Evolutionary conservation across 306 rosid species (phyloP).

Genomic region (Canavalia gladiata): DNA sequence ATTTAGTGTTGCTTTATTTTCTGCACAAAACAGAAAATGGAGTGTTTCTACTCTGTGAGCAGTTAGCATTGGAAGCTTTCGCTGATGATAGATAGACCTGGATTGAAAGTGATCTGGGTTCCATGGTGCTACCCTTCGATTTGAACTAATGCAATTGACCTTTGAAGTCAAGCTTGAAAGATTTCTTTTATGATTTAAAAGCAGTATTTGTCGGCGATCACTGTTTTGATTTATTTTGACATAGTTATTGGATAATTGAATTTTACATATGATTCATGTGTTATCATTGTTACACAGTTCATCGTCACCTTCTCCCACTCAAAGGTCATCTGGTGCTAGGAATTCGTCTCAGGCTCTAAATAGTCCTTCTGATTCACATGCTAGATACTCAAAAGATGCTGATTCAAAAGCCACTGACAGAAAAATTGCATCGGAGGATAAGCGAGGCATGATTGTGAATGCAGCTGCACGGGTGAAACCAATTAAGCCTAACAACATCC

Average conservation of each 20-base stretch:
- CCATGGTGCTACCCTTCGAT: not conserved
- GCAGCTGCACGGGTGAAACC: conserved; percentile 58
- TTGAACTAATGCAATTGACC: not conserved
- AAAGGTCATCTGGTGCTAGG: conserved; percentile 65
- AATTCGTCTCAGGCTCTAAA: conserved; percentile 58
- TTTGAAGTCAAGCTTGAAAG: not conserved
- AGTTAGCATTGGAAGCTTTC: not conserved
- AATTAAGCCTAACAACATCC: conserved; percentile 62
- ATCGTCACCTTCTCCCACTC: conserved; percentile 61
- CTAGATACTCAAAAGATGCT: conserved; percentile 56
- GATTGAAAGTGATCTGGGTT: not conserved
- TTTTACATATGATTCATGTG: conserved; percentile 27
- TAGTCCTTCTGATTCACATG: conserved; percentile 66
- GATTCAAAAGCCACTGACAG: conserved; percentile 50
- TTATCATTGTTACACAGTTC: conserved; percentile 64
- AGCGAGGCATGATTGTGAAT: conserved; percentile 54
- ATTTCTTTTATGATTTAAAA: conserved; percentile 4
- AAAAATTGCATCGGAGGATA: conserved; percentile 63
- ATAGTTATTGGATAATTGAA: conserved; percentile 18
- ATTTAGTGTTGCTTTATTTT: not conserved
- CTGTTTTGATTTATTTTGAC: conserved; percentile 20
- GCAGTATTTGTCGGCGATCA: conserved; percentile 12
- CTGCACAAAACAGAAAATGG: not conserved
- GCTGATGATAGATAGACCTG: not conserved
- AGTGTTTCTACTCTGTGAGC: not conserved